Conservation (phyloP, 495 filamentous ascomycete genomes). For the Penicillium maclennaniae region DNA sequence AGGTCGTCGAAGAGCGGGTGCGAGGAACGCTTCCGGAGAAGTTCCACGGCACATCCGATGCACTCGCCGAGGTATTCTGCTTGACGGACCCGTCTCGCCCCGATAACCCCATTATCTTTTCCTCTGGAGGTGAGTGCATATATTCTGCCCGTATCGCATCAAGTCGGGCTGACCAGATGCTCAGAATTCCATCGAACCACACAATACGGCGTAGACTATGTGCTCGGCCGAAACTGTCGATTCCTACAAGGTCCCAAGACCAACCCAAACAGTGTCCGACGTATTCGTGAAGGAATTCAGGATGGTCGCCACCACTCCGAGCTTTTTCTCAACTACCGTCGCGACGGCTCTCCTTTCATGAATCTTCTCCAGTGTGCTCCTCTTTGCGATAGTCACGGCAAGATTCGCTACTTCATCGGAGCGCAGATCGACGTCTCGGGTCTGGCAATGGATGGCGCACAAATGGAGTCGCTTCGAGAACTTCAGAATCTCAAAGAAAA, state of each 20-base stretch:
- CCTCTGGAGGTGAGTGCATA: constrained; percentile 58
- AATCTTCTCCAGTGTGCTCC: constrained; percentile 60
- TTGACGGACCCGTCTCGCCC: constrained; percentile 68
- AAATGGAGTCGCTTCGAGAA: constrained; percentile 11
- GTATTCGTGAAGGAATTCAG: constrained; percentile 55
- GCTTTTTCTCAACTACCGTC: constrained; percentile 62
- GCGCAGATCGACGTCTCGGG: constrained; percentile 15
- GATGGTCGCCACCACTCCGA: constrained; percentile 62
- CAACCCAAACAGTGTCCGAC: constrained; percentile 43
- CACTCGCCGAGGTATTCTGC: constrained; percentile 71
- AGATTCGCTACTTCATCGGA: constrained; percentile 14
- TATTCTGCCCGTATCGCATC: too few species aligned
- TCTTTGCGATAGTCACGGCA: constrained; percentile 53
- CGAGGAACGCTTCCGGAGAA: constrained; percentile 31
- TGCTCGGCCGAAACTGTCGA: constrained; percentile 58
- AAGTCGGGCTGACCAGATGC: too few species aligned
- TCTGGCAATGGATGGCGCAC: constrained; percentile 11
- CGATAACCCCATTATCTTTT: constrained; percentile 75
- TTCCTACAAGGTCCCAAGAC: constrained; percentile 60
- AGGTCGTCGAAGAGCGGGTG: constrained; percentile 33
- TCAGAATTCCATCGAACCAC: constrained; percentile 57
- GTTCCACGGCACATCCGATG: constrained; percentile 58
- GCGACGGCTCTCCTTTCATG: constrained; percentile 61
- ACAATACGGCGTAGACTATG: constrained; percentile 56
- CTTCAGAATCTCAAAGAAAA: background rate